phyloP scores from a whole-genome alignment of 805 yeast species.

The Wickerhamomyces queroliae region DNA sequence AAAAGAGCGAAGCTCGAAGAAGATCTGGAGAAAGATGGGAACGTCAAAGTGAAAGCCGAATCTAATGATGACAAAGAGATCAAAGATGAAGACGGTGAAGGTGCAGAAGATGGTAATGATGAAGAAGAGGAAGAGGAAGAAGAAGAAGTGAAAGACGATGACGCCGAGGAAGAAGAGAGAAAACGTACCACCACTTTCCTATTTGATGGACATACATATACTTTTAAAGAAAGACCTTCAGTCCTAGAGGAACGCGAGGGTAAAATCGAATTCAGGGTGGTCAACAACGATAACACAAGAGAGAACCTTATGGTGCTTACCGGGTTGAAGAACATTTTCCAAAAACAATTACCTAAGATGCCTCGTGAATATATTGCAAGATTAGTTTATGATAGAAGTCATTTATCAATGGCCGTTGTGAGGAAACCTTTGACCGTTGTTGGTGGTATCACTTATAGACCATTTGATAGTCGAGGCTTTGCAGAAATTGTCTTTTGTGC shows the following conservation, averaged over 20 bases:
- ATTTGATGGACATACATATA: constrained; percentile 70
- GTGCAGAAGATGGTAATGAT: constrained; percentile 16
- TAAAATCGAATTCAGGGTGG: constrained; percentile 91
- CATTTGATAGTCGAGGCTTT: constrained; percentile 83
- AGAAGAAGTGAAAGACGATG: constrained; percentile 18
- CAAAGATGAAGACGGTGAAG: constrained; percentile 18
- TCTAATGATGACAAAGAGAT: constrained; percentile 23
- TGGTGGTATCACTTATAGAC: constrained; percentile 96
- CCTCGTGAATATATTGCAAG: constrained; percentile 95
- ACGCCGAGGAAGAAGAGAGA: constrained; percentile 27
- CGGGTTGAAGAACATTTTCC: constrained; percentile 93
- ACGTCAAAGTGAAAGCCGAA: constrained; percentile 8
- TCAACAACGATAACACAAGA: constrained; percentile 84
- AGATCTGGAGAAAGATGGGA: constrained; percentile 21
- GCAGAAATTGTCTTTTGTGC: constrained; percentile 99
- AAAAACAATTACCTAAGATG: constrained; percentile 97
- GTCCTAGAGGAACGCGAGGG: constrained; percentile 93
- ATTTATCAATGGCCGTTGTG: constrained; percentile 93
- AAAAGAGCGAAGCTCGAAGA: constrained; percentile 22
- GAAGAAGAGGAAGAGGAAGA: constrained; percentile 20
- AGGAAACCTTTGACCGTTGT: constrained; percentile 91
- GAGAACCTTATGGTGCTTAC: constrained; percentile 90
- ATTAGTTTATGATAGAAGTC: constrained; percentile 90
- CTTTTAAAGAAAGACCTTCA: constrained; percentile 88
- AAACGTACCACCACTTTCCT: constrained; percentile 34